Evolutionary conservation across 2,329 filamentous ascomycete genomes (phyloP), one percentile per base, ranked within the genome.

Genomic region (Didymella exigua): DNA sequence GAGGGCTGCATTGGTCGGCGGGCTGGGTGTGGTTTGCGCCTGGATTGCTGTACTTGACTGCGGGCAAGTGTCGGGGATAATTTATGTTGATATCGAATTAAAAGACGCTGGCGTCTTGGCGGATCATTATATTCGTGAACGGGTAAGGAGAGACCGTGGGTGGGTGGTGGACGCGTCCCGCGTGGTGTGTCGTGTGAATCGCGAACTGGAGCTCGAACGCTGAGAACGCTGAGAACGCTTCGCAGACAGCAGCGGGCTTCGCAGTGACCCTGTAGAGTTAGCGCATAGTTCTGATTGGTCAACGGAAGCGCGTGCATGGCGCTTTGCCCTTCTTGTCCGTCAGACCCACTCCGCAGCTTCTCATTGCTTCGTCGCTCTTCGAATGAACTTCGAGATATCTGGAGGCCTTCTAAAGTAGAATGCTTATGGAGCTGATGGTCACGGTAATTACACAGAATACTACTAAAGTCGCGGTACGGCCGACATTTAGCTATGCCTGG

Each of bases 41-140:
- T 59, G 57, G 47, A 45, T 49, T 21, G 46, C 31, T 33, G 21
- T 29, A 52, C 49, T 50, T 44, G 41, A 49, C 38, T 54, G 44
- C 42, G 37, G 42, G 43, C 46, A 42, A 56, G 36, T 47, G 46
- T 44, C 43, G 58, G 58, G 53, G 59, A 63, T 65, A 62, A 61
- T 55, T 49, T 30, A 50, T 59, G 43, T 42, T 54, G 49, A 50
- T 60, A 65, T 63, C 56, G 60, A 69, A 65, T 49, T 65, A 57
- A 56, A 34, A 61, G 63, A 56, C 61, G 55, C 46, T 26, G 36
- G 8, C 34, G 59, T 63, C 66, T 60, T 60, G 48, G 21, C n/a
- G 38, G 49, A 59, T 63, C 68, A 70, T 71, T 68, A 69, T 58
- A 65, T 62, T 69, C 66, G 63, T 70, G 65, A 70, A 43, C 57